phyloP scores from a whole-genome alignment of 345 rosid genomes.

The Lepidium africanum region DNA sequence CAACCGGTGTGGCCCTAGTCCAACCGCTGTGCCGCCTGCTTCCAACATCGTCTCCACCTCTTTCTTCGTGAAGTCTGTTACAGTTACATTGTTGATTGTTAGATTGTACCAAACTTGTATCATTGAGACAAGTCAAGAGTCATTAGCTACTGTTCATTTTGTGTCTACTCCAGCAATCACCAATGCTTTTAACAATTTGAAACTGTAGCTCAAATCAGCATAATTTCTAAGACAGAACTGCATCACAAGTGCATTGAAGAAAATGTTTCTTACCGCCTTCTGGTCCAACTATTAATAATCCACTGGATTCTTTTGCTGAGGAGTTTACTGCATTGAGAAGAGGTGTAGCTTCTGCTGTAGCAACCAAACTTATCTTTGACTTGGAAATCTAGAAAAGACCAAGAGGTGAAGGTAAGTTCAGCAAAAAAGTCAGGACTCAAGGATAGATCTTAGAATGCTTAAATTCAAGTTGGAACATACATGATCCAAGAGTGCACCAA shows the following conservation, averaged over 20 bases:
- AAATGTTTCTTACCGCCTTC: constrained; percentile 61
- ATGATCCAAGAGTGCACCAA: constrained; percentile 42
- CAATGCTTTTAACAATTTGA: background rate
- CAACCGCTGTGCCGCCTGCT: constrained; percentile 67
- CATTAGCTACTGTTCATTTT: background rate
- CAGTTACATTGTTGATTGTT: background rate
- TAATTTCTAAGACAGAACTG: background rate
- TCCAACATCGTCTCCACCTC: constrained; percentile 50
- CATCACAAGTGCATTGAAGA: background rate
- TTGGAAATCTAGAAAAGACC: constrained; percentile 38
- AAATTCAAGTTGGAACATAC: constrained; percentile 35
- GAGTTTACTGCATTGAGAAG: constrained; percentile 48
- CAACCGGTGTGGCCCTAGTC: constrained; percentile 75
- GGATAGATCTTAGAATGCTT: background rate
- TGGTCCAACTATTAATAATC: constrained; percentile 68
- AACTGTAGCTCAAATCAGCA: background rate
- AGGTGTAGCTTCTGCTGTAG: constrained; percentile 76
- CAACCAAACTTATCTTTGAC: constrained; percentile 66
- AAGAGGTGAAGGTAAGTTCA: background rate
- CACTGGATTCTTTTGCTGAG: constrained; percentile 39
- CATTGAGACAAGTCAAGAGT: background rate
- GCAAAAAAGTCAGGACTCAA: background rate
- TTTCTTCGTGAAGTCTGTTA: constrained; percentile 30
- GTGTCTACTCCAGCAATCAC: background rate
- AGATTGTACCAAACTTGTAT: background rate